Conservation (phyloP, 805 yeast species). For the Hanseniaspora nectarophila region DNA sequence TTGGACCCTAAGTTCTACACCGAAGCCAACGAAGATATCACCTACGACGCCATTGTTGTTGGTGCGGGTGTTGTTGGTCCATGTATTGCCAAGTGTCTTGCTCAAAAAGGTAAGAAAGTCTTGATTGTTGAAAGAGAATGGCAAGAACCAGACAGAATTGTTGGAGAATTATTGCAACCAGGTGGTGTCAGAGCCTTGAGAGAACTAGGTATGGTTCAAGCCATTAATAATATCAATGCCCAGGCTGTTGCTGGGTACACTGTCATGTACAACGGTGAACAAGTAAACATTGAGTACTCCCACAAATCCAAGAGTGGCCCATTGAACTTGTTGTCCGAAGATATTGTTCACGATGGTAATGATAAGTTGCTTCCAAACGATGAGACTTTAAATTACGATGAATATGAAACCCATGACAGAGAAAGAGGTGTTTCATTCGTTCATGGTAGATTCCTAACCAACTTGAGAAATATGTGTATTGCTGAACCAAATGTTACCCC, state of each 20-base stretch:
- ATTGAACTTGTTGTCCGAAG: constrained; percentile 38
- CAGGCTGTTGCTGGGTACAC: constrained; percentile 69
- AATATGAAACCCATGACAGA: constrained; percentile 48
- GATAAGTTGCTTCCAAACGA: constrained; percentile 41
- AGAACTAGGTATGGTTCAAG: constrained; percentile 70
- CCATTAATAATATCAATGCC: constrained; percentile 44
- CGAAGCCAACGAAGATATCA: constrained; percentile 24
- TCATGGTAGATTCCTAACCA: constrained; percentile 77
- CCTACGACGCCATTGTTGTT: constrained; percentile 72
- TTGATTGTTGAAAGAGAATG: constrained; percentile 72
- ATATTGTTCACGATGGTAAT: constrained; percentile 45
- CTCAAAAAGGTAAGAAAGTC: constrained; percentile 79
- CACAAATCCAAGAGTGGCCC: constrained; percentile 40
- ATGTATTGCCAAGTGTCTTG: constrained; percentile 76
- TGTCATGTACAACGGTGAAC: constrained; percentile 50
- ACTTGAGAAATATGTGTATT: constrained; percentile 59
- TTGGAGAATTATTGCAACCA: constrained; percentile 95
- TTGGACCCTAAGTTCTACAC: constrained; percentile 18
- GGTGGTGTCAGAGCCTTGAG: constrained; percentile 80
- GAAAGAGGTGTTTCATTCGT: constrained; percentile 77
- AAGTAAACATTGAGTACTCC: constrained; percentile 60
- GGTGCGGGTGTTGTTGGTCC: constrained; percentile 99
- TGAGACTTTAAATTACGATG: constrained; percentile 36
- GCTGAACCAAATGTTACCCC: constrained; percentile 63
- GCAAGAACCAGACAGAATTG: constrained; percentile 87